Conservation (phyloP, 2,329 filamentous ascomycete genomes). For the Bipolaris bicolor region DNA sequence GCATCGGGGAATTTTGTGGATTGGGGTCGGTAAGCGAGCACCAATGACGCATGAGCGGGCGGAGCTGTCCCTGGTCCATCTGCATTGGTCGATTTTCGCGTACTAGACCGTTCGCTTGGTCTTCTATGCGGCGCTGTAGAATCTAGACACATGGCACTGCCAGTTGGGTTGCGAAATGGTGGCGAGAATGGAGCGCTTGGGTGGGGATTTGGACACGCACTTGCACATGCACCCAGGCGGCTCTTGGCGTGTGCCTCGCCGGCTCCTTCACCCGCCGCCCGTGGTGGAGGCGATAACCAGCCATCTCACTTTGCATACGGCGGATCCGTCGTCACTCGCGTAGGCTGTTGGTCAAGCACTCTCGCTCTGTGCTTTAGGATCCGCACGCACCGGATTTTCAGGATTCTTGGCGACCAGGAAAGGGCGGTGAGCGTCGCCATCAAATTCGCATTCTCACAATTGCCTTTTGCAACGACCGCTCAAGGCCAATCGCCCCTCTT, state of each 20-base stretch:
- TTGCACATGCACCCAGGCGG: neutral
- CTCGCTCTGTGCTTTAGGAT: neutral
- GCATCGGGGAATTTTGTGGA: neutral
- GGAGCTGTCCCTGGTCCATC: neutral
- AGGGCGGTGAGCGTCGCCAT: conserved; percentile 29
- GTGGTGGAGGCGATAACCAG: neutral
- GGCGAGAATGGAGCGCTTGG: neutral
- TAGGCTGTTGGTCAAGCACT: neutral
- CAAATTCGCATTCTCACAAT: conserved; percentile 9
- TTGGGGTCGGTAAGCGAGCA: conserved; percentile 8
- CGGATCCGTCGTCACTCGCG: neutral
- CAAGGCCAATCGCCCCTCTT: conserved; percentile 12
- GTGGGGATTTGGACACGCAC: neutral
- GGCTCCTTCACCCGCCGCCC: neutral
- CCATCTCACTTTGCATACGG: neutral
- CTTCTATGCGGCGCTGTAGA: neutral
- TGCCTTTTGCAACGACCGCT: conserved; percentile 8
- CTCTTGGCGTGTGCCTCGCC: neutral
- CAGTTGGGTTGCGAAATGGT: neutral
- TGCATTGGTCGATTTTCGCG: neutral
- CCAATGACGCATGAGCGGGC: neutral
- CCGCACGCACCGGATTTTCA: neutral
- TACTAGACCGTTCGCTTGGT: neutral
- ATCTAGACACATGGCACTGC: neutral
- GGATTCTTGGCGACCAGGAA: conserved; percentile 18